phyloP scores from a whole-genome alignment of 148 eudicot species.

The Arbutus unedo region DNA sequence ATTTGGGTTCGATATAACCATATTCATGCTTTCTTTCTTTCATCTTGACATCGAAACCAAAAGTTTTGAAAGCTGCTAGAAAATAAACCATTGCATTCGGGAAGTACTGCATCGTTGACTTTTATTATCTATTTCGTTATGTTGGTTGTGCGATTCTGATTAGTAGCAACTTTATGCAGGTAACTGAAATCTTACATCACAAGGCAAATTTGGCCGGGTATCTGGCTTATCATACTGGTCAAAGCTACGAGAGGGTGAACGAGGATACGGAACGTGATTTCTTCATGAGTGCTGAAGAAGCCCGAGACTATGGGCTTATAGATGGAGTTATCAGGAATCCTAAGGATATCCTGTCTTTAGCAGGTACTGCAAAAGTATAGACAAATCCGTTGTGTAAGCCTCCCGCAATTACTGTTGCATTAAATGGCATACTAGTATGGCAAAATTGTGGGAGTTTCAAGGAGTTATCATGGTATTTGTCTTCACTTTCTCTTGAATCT shows the following conservation, averaged over 20 bases:
- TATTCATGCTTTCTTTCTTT: background rate
- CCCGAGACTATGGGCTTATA: conserved; percentile 81
- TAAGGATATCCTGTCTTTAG: conserved; percentile 81
- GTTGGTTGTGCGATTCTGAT: background rate
- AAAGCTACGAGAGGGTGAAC: conserved; percentile 74
- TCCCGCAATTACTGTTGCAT: background rate
- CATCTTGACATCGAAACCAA: background rate
- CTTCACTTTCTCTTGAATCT: background rate
- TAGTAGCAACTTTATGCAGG: conserved; percentile 31
- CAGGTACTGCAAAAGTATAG: conserved; percentile 40
- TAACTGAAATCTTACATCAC: conserved; percentile 90
- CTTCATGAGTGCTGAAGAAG: conserved; percentile 97
- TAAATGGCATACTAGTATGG: background rate
- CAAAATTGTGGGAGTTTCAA: background rate
- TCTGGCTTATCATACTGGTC: conserved; percentile 84
- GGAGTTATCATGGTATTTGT: conserved; percentile 10
- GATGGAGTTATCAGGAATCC: conserved; percentile 92
- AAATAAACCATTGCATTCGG: background rate
- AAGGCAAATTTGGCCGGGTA: conserved; percentile 79
- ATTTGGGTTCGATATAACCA: background rate
- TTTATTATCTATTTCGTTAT: background rate
- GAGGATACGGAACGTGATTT: conserved; percentile 80
- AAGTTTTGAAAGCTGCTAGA: background rate
- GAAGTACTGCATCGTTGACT: background rate
- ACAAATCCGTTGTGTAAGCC: conserved; percentile 5